phyloP scores from a whole-genome alignment of 495 filamentous ascomycete species.

The Antarctomyces pellizariae region DNA sequence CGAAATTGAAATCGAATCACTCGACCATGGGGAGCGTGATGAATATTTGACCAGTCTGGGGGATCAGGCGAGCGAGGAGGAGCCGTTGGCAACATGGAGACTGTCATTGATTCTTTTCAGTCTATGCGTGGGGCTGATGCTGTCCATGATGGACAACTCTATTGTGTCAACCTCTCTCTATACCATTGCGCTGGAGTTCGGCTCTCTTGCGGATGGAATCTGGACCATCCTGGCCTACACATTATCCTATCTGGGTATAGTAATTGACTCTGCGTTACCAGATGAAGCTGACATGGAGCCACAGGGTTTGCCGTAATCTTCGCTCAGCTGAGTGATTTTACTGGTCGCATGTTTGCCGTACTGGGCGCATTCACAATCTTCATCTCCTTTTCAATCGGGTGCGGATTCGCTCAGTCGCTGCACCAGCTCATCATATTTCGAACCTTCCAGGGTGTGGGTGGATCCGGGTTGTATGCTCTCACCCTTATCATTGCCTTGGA shows the following conservation, averaged over 20 bases:
- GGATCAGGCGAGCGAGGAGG: too few relatives aligned
- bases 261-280: not conserved
- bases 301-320: conserved; percentile 17
- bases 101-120: conserved; percentile 2
- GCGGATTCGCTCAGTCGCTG: conserved; percentile 22
- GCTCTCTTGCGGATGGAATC: too few relatives aligned
- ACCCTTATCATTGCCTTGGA: conserved; percentile 28
- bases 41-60: too few relatives aligned
- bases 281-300: not conserved
- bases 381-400: conserved; percentile 27
- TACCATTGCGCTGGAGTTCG: conserved; percentile 6
- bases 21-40: too few relatives aligned
- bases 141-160: conserved; percentile 8
- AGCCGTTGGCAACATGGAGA: conserved; percentile 2
- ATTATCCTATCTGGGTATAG: conserved; percentile 20
- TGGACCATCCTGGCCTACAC: conserved; percentile 25
- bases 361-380: conserved; percentile 25
- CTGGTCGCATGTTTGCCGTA: conserved; percentile 25
- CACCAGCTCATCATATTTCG: conserved; percentile 21
- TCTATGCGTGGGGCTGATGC: conserved; percentile 6
- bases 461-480: conserved; percentile 23
- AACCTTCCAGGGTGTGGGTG: conserved; percentile 21
- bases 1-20: too few relatives aligned
- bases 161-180: conserved; percentile 7
- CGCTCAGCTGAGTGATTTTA: conserved; percentile 25